Evolutionary conservation across 257 asterid species (phyloP), one percentile per base, ranked within the genome.

Genomic region (Lithospermum erythrorhizon): DNA sequence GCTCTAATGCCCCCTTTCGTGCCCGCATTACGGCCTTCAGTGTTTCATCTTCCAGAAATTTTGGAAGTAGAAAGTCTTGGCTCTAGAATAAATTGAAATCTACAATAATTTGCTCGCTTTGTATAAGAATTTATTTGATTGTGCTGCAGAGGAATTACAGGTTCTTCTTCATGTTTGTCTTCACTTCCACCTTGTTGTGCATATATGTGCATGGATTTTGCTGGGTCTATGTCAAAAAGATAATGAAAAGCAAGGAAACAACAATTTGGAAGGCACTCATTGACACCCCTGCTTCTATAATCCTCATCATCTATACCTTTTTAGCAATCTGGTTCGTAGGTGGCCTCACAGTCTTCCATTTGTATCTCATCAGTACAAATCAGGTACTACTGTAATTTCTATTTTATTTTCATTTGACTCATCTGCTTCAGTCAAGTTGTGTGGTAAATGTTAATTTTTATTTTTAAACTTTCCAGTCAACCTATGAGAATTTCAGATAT

Each of bases 161-260:
- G 70, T 91, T 88, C 80, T 91, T 88, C 90, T 91, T 91, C 89
- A 89, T 88, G 98, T 89, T 91, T 69, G 97, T 91, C 75, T 91
- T 79, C 87, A 79, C 98, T 6, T 86, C 98, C 5, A 89, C 98
- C 63, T 83, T 91, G 64, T 97, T 91, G 4, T 91, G 98, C 66
- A 56, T 88, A 68, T 91, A 84, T 59, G 90, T 91, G 15, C 84
- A 84, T 47, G 79, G 89, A 66, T 91, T 91, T 83, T 86, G 98
- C 82, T 89, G 95, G 95, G 85, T 91, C 71, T 88, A 91, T 74
- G 81, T 91, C 55, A 89, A 68, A 62, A 80, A 79, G 78, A 89
- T 93, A 60, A 86, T 76, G 87, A 79, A 73, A 53, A 51, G 80
- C 41, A 95, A 86, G 69, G 68, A 78, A 29, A 76, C 74, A 49